Base-by-base conservation (phyloP, 139 green algal species). In the Micractinium conductrix region DNA sequence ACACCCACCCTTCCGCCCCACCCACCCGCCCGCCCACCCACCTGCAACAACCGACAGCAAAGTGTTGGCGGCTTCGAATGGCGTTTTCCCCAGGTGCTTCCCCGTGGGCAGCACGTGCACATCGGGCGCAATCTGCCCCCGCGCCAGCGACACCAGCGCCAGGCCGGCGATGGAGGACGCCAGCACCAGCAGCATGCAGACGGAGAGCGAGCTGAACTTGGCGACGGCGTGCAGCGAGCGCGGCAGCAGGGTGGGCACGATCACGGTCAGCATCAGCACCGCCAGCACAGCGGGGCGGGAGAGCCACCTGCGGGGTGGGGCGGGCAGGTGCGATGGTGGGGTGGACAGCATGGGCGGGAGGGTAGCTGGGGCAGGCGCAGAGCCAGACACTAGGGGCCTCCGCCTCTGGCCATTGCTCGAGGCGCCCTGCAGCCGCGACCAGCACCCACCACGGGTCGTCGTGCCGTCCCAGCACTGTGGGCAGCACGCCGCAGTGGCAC, bases 111-210 rank as follows among this genome's bases (percentile, higher is more conserved):
- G 37, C 22, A 68, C 40, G 22, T 43, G 53, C 48, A 81, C 74
- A 8, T 50, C 74, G 3, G 55, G 45, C 9, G 74, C 74, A 21
- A 81, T 43, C 10, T 45, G 65, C 37, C 74, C 74, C 16, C n/a
- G 33, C 0, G 35, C 50, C 21, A 81, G 22, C 19, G 74, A 50
- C 74, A 50, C 74, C 35, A 26, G 33, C 35, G 74, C 74, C 74
- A 81, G 74, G 12, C 33, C 24, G 19, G 74, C 55, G 22, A 81
- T 81, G 35, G 74, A 19, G 3, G 50, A 65, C 21, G 74, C 74
- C 74, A 81, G 74, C 74, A 81, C 35, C 21, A 81, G 69, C 50
- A 81, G 74, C 74, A 81, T 81, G 74, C 74, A 81, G 45, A 81
- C 74, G 1, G 74, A 81, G 50, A 81, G 69, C 50, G 50, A 70